Evolutionary conservation across 1,284 basidiomycete genomes (phyloP).

Genomic region (Heterobasidion annosum): DNA sequence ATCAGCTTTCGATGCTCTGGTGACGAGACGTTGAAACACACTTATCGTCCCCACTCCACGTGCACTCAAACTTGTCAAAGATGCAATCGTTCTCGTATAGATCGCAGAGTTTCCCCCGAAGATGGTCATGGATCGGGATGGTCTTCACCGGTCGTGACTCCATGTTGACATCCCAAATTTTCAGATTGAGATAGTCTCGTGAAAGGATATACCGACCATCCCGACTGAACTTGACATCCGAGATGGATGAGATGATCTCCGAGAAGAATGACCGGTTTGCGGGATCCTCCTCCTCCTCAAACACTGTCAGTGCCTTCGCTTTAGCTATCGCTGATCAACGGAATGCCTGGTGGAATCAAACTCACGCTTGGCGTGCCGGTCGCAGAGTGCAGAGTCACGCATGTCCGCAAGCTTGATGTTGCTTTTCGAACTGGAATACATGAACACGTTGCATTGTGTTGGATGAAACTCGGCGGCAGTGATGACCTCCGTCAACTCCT

Average conservation of each 20-base stretch:
- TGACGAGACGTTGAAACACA: conserved; percentile 34
- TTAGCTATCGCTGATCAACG: conserved; percentile 1
- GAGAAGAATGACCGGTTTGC: conserved; percentile 98
- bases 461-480: conserved; percentile 99
- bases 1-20: background rate
- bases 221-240: conserved; percentile 98
- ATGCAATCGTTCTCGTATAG: conserved; percentile 99
- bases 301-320: conserved; percentile 47
- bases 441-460: conserved; percentile 95
- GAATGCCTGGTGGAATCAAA: conserved; percentile 9
- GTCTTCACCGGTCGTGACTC: conserved; percentile 95
- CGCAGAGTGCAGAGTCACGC: conserved; percentile 96
- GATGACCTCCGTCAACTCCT: conserved; percentile 99
- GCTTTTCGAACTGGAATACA: conserved; percentile 99
- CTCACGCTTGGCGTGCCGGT: conserved; percentile 93
- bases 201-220: conserved; percentile 97
- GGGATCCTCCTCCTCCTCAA: conserved; percentile 98
- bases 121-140: conserved; percentile 97
- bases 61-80: conserved; percentile 99
- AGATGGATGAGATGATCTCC: conserved; percentile 99
- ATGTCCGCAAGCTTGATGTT: conserved; percentile 99
- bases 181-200: conserved; percentile 94
- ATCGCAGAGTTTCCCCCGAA: conserved; percentile 96
- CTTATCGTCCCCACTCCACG: conserved; percentile 94
- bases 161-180: conserved; percentile 99